These are phyloP conservation scores for Penicillium sp. DNA, from an alignment of 2,329 filamentous ascomycete genomes.

Conservation along the genomic window DNA sequence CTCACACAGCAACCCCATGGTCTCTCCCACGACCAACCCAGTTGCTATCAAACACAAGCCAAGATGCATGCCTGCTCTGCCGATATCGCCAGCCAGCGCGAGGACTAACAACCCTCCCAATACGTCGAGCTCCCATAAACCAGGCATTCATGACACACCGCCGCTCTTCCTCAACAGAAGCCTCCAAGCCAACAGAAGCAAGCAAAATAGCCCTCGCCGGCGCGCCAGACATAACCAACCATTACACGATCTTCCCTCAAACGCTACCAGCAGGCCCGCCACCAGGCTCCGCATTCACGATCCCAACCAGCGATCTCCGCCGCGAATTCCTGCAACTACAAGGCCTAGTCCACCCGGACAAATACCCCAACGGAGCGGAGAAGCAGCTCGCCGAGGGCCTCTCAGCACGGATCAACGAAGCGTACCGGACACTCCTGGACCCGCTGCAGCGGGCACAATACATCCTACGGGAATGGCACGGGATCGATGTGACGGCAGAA, in stretches of 20 bases:
- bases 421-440: conserved; percentile 77
- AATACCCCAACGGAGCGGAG: conserved; percentile 46
- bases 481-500: conserved; percentile 68
- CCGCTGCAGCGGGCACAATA: conserved; percentile 87
- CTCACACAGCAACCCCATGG: background rate
- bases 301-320: conserved; percentile 68
- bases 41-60: conserved; percentile 6
- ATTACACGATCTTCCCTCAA: conserved; percentile 85
- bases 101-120: background rate
- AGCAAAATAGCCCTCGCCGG: conserved; percentile 11
- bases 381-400: conserved; percentile 68
- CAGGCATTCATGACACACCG: background rate
- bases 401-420: conserved; percentile 84
- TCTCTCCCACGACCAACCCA: conserved; percentile 2
- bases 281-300: conserved; percentile 69
- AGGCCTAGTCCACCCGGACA: conserved; percentile 48
- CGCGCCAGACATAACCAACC: conserved; percentile 50
- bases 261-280: conserved; percentile 76
- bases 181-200: conserved; percentile 1
- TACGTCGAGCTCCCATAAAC: background rate
- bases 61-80: conserved; percentile 15
- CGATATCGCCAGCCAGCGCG: conserved; percentile 10
- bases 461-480: conserved; percentile 63
- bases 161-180: conserved; percentile 22
- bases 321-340: conserved; percentile 86